Conservation (phyloP, 2,329 filamentous ascomycete species). For the Ceratocystis destructans region DNA sequence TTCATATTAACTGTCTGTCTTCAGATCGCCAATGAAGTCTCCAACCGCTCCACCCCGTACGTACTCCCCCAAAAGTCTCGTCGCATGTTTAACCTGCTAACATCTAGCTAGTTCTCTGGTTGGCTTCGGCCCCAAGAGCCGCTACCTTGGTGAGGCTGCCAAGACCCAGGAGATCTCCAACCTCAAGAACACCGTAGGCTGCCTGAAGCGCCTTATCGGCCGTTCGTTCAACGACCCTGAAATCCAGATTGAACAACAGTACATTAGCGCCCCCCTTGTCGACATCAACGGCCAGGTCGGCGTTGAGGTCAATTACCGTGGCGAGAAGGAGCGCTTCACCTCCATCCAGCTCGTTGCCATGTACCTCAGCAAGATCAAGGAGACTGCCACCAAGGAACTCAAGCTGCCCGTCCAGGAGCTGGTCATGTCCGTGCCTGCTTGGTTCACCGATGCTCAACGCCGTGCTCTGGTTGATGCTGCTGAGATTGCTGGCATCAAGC, state of each 20-base stretch:
- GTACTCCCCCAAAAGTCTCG: slow-evolving; percentile 29
- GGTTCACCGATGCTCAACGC: slow-evolving; percentile 94
- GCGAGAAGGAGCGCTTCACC: slow-evolving; percentile 92
- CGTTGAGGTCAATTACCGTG: slow-evolving; percentile 82
- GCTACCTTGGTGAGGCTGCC: slow-evolving; percentile 86
- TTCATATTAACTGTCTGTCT: slow-evolving; percentile 15
- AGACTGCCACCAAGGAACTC: slow-evolving; percentile 73
- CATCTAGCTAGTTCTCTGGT: slow-evolving; percentile 58
- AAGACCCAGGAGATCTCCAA: slow-evolving; percentile 99
- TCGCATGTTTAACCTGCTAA: slow-evolving; percentile 16
- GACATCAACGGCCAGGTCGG: slow-evolving; percentile 91
- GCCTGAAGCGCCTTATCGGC: slow-evolving; percentile 82
- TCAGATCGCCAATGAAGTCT: slow-evolving; percentile 97
- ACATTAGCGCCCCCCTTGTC: slow-evolving; percentile 69
- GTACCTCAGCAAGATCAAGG: slow-evolving; percentile 89
- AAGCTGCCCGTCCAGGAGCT: slow-evolving; percentile 85
- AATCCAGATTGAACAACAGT: slow-evolving; percentile 83
- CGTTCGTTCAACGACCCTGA: slow-evolving; percentile 81
- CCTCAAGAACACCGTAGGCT: slow-evolving; percentile 95
- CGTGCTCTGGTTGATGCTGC: slow-evolving; percentile 78
- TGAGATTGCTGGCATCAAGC: slow-evolving; percentile 85
- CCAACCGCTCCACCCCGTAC: slow-evolving; percentile 95
- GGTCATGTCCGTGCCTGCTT: slow-evolving; percentile 85
- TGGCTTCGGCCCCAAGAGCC: slow-evolving; percentile 83
- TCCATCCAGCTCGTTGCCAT: slow-evolving; percentile 86